phyloP scores from a whole-genome alignment of 306 rosid species.

The Parietaria judaica region DNA sequence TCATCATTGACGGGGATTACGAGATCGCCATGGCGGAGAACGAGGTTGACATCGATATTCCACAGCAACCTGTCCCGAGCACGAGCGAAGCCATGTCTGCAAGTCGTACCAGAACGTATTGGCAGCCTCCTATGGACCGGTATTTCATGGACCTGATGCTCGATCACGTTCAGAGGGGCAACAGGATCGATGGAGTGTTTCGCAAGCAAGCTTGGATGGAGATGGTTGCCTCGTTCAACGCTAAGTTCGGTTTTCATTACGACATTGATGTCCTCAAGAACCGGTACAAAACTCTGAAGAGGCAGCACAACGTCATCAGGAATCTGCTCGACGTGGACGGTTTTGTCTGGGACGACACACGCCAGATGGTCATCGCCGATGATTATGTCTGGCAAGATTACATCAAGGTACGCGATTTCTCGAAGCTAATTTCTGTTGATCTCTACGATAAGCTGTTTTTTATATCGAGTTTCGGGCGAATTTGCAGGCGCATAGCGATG shows the following conservation, averaged over 20 bases:
- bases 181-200: slow-evolving; percentile 49
- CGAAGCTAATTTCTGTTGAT: neutral
- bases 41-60: slow-evolving; percentile 23
- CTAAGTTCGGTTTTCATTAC: slow-evolving; percentile 56
- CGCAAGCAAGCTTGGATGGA: slow-evolving; percentile 73
- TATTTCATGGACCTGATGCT: slow-evolving; percentile 62
- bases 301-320: slow-evolving; percentile 54
- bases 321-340: slow-evolving; percentile 60
- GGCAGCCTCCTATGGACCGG: slow-evolving; percentile 74
- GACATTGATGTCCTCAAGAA: slow-evolving; percentile 64
- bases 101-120: slow-evolving; percentile 51
- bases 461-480: slow-evolving; percentile 14
- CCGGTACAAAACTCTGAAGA: slow-evolving; percentile 61
- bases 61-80: slow-evolving; percentile 19
- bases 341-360: slow-evolving; percentile 67
- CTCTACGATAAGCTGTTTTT: neutral
- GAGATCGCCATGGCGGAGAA: slow-evolving; percentile 31
- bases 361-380: slow-evolving; percentile 69
- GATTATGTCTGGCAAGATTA: slow-evolving; percentile 73
- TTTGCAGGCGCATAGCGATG: slow-evolving; percentile 60
- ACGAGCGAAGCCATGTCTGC: slow-evolving; percentile 18
- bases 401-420: slow-evolving; percentile 37
- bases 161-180: slow-evolving; percentile 55
- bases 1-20: slow-evolving; percentile 39
- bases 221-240: slow-evolving; percentile 61